These are phyloP conservation scores for Gymnopilus junonius DNA, from an alignment of 768 basidiomycete genomes.

Conservation along the genomic window DNA sequence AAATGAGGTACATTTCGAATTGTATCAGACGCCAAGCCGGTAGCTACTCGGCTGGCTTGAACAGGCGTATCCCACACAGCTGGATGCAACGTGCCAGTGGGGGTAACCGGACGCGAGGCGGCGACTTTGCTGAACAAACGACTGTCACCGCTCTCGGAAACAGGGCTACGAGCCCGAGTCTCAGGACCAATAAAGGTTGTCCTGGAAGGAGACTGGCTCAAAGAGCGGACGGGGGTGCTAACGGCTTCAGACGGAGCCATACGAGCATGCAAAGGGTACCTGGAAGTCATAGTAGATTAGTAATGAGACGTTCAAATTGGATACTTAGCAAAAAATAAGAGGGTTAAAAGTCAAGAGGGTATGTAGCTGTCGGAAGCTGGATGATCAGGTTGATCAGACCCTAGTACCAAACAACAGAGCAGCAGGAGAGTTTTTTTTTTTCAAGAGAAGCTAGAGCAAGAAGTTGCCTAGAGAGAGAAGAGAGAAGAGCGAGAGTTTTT, in stretches of 20 bases:
- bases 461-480: background rate
- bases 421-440: background rate
- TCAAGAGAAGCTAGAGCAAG: background rate
- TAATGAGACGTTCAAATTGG: background rate
- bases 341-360: background rate
- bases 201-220: background rate
- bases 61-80: background rate
- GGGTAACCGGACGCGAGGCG: background rate
- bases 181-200: background rate
- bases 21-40: background rate
- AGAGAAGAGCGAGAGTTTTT: background rate
- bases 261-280: background rate
- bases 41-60: background rate
- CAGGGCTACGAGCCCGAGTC: background rate
- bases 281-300: background rate
- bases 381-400: background rate
- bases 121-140: background rate
- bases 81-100: background rate
- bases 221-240: background rate
- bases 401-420: background rate
- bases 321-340: background rate
- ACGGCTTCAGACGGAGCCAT: background rate
- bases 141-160: background rate
- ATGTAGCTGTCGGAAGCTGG: background rate
- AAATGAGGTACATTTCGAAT: background rate